Evolutionary conservation across 148 eudicot species (phyloP).

Genomic region (Polygonum maritimum): DNA sequence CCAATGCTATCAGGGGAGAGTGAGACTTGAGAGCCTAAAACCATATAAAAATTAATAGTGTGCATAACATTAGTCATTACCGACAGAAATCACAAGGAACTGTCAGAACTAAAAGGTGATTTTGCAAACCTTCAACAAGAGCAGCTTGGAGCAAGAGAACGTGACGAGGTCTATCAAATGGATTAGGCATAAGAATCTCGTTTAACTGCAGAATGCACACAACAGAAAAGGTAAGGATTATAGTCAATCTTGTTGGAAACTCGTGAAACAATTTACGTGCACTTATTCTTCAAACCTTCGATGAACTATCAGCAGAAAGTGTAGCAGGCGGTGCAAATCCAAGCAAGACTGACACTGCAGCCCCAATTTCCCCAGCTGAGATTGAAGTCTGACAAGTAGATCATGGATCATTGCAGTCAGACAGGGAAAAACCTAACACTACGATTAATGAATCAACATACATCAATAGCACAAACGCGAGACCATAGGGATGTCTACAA

Average conservation of each 20-base stretch:
- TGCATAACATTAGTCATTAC: not conserved
- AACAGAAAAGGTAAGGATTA: not conserved
- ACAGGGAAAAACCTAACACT: not conserved
- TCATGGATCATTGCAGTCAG: not conserved
- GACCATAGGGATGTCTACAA: not conserved
- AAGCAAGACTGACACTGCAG: slow-evolving; percentile 81
- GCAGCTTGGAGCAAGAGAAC: slow-evolving; percentile 64
- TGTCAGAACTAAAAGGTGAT: not conserved
- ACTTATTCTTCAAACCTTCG: slow-evolving; percentile 39
- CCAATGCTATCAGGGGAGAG: slow-evolving; percentile 21
- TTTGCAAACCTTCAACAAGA: slow-evolving; percentile 56
- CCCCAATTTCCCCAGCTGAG: slow-evolving; percentile 71
- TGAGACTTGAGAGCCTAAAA: slow-evolving; percentile 40
- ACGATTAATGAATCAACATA: not conserved
- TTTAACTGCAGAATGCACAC: slow-evolving; percentile 50
- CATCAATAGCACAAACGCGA: slow-evolving; percentile 4
- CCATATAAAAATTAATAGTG: not conserved
- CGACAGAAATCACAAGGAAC: not conserved
- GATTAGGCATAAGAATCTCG: slow-evolving; percentile 77
- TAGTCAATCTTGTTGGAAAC: not conserved
- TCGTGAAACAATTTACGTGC: not conserved
- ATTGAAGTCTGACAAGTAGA: slow-evolving; percentile 23
- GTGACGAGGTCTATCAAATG: slow-evolving; percentile 84
- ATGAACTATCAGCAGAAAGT: slow-evolving; percentile 66
- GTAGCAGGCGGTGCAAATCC: slow-evolving; percentile 75